Evolutionary conservation across 805 yeast species (phyloP).

Genomic region (Candida nanaspora): DNA sequence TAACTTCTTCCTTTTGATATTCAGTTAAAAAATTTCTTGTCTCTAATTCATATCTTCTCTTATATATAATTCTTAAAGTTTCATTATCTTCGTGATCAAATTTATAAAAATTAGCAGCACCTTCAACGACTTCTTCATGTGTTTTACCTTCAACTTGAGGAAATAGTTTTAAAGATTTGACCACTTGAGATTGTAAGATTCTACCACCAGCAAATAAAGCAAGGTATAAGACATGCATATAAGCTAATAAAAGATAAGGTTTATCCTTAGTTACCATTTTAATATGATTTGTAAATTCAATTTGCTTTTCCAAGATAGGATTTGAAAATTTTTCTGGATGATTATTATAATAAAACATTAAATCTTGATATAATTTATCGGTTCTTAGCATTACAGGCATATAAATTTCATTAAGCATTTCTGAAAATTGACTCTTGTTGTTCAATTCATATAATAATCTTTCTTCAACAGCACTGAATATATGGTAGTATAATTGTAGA

Average conservation of each 20-base stretch:
- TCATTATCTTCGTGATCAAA: constrained; percentile 62
- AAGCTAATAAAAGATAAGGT: constrained; percentile 70
- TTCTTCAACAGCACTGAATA: constrained; percentile 58
- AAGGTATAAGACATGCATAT: constrained; percentile 78
- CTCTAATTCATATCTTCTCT: constrained; percentile 68
- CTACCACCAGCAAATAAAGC: constrained; percentile 86
- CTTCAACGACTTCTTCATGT: constrained; percentile 51
- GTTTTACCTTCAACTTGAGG: constrained; percentile 64
- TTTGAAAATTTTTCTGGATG: constrained; percentile 44
- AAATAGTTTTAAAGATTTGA: constrained; percentile 63
- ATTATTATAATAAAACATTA: constrained; percentile 59
- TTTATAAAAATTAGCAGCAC: constrained; percentile 65
- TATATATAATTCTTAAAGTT: constrained; percentile 56
- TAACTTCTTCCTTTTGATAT: constrained; percentile 60
- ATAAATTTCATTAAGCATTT: constrained; percentile 54
- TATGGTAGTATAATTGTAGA: constrained; percentile 63
- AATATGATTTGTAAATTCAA: constrained; percentile 57
- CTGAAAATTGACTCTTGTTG: constrained; percentile 28
- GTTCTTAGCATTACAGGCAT: constrained; percentile 63
- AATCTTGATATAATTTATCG: constrained; percentile 49
- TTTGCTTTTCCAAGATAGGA: constrained; percentile 57
- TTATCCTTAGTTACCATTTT: constrained; percentile 43
- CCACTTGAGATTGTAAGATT: constrained; percentile 58
- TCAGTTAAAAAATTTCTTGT: constrained; percentile 70
- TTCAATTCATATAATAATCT: constrained; percentile 39